These are phyloP conservation scores for Lactarius sanguifluus DNA, from an alignment of 768 basidiomycete genomes.

Conservation along the genomic window DNA sequence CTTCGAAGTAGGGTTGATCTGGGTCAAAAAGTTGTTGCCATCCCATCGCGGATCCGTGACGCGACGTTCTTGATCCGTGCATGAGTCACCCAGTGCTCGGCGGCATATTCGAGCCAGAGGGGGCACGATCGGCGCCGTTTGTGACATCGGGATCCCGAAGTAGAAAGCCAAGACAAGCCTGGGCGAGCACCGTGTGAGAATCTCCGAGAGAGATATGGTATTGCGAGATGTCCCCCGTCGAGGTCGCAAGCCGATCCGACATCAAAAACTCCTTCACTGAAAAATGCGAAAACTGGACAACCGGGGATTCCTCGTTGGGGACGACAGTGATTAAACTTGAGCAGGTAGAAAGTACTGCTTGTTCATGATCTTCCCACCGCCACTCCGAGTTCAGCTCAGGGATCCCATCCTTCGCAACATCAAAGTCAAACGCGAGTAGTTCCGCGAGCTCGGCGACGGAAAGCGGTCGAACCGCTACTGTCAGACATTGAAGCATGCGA, in stretches of 20 bases:
- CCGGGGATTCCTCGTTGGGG: neutral
- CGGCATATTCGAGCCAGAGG: neutral
- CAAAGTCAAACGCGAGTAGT: neutral
- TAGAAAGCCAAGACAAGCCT: neutral
- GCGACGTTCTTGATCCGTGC: neutral
- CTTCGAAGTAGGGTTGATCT: neutral
- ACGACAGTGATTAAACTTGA: neutral
- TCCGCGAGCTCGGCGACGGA: neutral
- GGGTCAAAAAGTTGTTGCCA: neutral
- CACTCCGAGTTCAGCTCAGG: neutral
- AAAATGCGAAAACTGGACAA: neutral
- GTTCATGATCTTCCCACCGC: neutral
- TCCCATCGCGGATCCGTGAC: neutral
- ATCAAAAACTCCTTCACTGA: neutral
- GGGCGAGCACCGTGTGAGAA: neutral
- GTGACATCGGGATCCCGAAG: neutral
- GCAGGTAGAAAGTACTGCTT: neutral
- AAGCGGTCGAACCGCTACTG: neutral
- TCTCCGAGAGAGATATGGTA: neutral
- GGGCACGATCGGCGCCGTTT: neutral
- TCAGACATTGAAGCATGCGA: neutral
- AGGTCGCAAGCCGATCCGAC: neutral
- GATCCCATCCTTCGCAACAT: neutral
- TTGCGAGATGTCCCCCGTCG: neutral
- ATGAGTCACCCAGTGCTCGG: neutral